Base-by-base conservation (phyloP, 176 grass and related monocot species). In the Ananas comosus region DNA sequence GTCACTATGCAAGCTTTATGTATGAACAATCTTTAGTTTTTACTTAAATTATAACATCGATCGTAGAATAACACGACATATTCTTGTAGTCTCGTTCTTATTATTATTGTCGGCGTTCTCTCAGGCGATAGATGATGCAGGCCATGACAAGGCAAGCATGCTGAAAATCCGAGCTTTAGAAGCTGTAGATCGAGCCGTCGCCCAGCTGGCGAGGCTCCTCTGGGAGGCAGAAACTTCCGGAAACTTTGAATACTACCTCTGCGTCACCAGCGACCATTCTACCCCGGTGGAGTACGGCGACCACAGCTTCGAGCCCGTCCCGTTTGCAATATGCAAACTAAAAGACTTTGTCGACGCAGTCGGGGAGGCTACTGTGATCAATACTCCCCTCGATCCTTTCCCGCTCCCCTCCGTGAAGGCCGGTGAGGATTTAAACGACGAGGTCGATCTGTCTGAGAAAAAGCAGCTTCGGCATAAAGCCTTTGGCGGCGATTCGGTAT, bases 281-380 rank as follows among this genome's bases (percentile, higher is more conserved):
- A 97, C 94, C 64, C 89, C 89, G 4, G 89, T 97, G 50, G 94
- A 97, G 72, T 97, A 92, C 3, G 86, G 94, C 9, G 94, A 92
- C 69, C 94, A 97, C 71, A 92, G 94, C 66, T 97, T 92, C 0
- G 89, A 97, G 59, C 94, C 89, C 0, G 82, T 97, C 11, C 94
- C 94, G 8, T 97, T 97, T 70, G 74, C 77, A 10, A 48, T 97
- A 18, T 97, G 89, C 47, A 65, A 74, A 10, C 66, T 97, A 33
- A 87, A 47, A 78, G 89, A 92, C 63, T 88, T 88, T 64, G 86
- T 90, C 47, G 74, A 69, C 54, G 72, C 74, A 22, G 48, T 92
- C 58, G 89, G 86, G 49, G 94, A 92, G 71, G 84, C 78, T 13
- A 85, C 79, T 69, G 79, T 90, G 49, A 66, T 83, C 27, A 70